These are phyloP conservation scores for Diaporthe longicolla DNA, from an alignment of 2,329 filamentous ascomycete species.

Conservation along the genomic window DNA sequence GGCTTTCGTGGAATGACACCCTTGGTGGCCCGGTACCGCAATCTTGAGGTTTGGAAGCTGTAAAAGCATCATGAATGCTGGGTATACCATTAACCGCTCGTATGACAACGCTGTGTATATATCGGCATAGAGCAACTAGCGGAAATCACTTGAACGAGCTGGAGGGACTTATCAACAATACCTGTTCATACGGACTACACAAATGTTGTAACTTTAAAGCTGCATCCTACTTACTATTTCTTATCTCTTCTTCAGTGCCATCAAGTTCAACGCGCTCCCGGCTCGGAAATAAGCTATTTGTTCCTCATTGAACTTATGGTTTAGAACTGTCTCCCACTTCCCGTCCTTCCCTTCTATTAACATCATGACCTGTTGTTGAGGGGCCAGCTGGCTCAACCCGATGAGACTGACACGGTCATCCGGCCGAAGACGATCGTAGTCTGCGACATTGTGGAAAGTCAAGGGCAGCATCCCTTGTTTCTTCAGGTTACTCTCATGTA, in stretches of 20 bases:
- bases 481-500: constrained; percentile 94
- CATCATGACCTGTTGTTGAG: not conserved
- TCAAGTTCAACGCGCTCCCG: constrained; percentile 22
- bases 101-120: too few relatives aligned
- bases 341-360: not conserved
- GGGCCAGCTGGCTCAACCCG: not conserved
- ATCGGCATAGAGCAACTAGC: too few relatives aligned
- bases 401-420: constrained; percentile 14
- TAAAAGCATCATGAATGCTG: too few relatives aligned
- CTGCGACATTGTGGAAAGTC: constrained; percentile 54
- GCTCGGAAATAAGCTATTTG: constrained; percentile 13
- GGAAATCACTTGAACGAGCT: too few relatives aligned
- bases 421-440: constrained; percentile 13
- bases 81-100: too few relatives aligned
- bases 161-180: too few relatives aligned
- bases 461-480: constrained; percentile 75
- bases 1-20: constrained; percentile 45
- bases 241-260: not conserved
- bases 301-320: constrained; percentile 53
- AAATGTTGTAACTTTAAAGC: too few relatives aligned
- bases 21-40: constrained; percentile 8
- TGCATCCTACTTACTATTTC: not conserved
- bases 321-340: not conserved
- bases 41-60: constrained; percentile 25
- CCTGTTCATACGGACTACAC: too few relatives aligned